Evolutionary conservation across 345 rosid species (phyloP), one percentile per base, ranked within the genome.

Genomic region (Aurinia saxatilis): DNA sequence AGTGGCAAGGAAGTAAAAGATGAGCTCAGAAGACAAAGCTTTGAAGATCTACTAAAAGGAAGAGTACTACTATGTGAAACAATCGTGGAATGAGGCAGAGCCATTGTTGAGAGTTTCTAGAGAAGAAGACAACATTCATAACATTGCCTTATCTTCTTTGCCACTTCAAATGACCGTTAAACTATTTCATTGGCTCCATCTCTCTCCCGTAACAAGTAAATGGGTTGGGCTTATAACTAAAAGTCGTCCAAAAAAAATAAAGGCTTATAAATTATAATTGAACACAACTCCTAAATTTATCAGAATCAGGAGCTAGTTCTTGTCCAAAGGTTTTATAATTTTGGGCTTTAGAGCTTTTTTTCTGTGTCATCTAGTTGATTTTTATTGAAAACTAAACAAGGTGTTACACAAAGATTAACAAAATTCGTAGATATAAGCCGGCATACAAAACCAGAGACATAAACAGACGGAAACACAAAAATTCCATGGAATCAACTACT

Each of bases 101-200:
- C 66, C 75, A 71, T 71, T 63, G 59, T 56, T 40, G 13, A 17
- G 47, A 31, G 41, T 50, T 6, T n/a, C n/a, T 60, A 16, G 31
- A 60, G 31, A 33, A 31, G 19, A 18, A 17, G 2, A 33, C 11
- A 7, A 49, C 38, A 40, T n/a, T 46, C 19, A 30, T 48, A 59
- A 6, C 7, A 21, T 70, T 18, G 47, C 41, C 75, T 71, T 63
- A 71, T 71, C 75, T 71, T 50, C 51, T 44, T 31, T 41, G 49
- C 57, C 21, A 27, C 18, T 59, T n/a, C 41, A 29, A 46, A 14
- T 29, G 10, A 67, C 52, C 58, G 30, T 45, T 39, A 46, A 33
- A 6, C 56, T 30, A 10, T 55, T n/a, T 36, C 38, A 33, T 44
- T 23, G 44, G 25, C 60, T 41, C 63, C 25, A 6, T 21, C 30